A percentile compares a stretch with the other conserved stretches of the same genome.
Evolutionary conservation across 2,329 filamentous ascomycete genomes (phyloP).

Genomic region (Verticillium alfalfae): DNA sequence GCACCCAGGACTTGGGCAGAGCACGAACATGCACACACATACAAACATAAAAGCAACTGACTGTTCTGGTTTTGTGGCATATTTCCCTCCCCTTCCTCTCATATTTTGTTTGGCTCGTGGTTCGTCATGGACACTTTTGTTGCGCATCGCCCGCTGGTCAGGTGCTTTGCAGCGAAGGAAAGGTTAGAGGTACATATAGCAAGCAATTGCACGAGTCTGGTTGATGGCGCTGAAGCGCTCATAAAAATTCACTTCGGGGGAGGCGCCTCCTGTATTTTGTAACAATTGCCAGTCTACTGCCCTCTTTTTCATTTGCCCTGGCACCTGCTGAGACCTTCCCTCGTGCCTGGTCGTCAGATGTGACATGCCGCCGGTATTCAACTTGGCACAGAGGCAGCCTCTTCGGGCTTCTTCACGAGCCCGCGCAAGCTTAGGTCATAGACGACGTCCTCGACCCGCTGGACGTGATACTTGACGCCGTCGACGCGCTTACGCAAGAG

Average conservation of each 20-base stretch:
- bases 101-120: background rate
- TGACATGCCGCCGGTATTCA: background rate
- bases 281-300: background rate
- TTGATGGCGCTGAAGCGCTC: background rate
- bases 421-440: conserved; percentile 90
- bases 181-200: conserved; percentile 4
- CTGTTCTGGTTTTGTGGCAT: background rate
- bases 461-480: conserved; percentile 94
- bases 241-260: no score
- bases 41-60: conserved; percentile 1
- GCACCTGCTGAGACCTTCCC: no score
- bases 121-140: background rate
- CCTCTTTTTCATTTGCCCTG: no score
- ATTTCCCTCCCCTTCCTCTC: no score
- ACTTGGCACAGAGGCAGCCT: conserved; percentile 10
- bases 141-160: background rate
- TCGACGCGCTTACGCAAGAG: conserved; percentile 81
- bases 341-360: background rate
- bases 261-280: no score
- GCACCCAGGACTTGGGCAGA: background rate
- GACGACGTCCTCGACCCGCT: conserved; percentile 96
- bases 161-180: background rate
- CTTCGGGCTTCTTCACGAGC: conserved; percentile 53
- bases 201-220: conserved; percentile 7
- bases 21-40: background rate